Evolutionary conservation across 2,329 filamentous ascomycete species (phyloP), one percentile per base, ranked within the genome.

Genomic region (Aspergillus amoenus): DNA sequence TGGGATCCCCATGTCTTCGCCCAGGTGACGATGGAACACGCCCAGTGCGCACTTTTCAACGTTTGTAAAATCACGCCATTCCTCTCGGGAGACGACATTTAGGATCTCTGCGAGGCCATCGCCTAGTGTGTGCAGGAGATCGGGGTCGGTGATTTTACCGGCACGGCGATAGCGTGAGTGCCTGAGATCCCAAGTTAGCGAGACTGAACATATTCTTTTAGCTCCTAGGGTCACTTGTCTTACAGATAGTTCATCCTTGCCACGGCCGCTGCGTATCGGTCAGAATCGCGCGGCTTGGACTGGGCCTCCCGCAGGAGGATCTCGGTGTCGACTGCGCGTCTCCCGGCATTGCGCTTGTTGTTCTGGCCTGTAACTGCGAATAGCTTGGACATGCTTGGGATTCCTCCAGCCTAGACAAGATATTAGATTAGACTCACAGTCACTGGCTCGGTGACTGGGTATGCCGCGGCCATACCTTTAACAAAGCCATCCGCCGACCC

Each of bases 1-100:
- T 0, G 70, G 68, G 42, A 90, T 88, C 0, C 78, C 79, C 87
- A 90, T 89, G 61, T 82, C 82, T 56, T 89, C 83, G 7, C 87
- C 88, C 2, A 74, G 27, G 88, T 75, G 57, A 76, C 76, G 70
- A 84, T 88, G 87, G 84, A 90, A 68, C 84, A 82, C 4, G 79
- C 83, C 43, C 78, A 85, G 68, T 2, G 86, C 87, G 57, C 84
- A 87, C 15, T 76, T 67, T 68, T 91, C 88, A 73, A 90, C 79
- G 1, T 84, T 80, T 7, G 82, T 85, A 12, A 89, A 70, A 3
- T 73, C 41, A 1, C 88, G 81, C 87, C 88, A 91, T 66, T 91
- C 88, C 63, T 84, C 87, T 8, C 76, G 72, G 3, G 76, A 70
- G 21, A 87, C 78, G 76, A 86, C 89, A 27, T 80, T 76, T 21